Evolutionary conservation across 257 asterid genomes (phyloP), one percentile per base, ranked within the genome.

Genomic region (Gentiana dahurica): DNA sequence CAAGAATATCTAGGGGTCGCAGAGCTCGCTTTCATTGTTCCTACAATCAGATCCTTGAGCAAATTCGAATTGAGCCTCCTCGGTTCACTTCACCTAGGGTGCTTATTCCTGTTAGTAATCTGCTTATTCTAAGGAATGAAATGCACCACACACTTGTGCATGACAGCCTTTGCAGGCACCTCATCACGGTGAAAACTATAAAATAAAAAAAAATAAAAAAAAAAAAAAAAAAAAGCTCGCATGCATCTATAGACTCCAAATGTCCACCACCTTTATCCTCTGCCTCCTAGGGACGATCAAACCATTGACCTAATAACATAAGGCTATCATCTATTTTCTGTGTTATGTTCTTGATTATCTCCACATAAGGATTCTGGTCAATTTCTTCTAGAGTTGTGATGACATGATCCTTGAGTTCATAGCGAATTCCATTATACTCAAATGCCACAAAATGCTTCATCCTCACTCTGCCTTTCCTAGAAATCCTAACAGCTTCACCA

Each of bases 261-360:
- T 73, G 77, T 64, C 90, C 94, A 24, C 93, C 96, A 6, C 72
- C 73, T 61, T 41, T 72, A 68, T 72, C 81, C 60, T 73, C 75
- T 13, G 94, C 95, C 64, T 91, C 98, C 77, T 85, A 94, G 0
- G 94, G 97, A 50, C 97, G 92, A 65, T 91, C 85, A 75, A 91
- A 85, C 95, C 95, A 83, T 69, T 87, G 97, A 49, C 86, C 90
- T 32, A 74, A n/a, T n/a, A n/a, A n/a, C n/a, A n/a, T n/a, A n/a
- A 83, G 34, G 56, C 70, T 72, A 50, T 81, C 86, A 5, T 65
- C 71, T 36, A 45, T 47, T 39, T 63, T 70, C 68, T 72, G 79
- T 58, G 78, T 11, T 57, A 91, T 78, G 68, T 87, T 94, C 95
- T 91, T 87, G 51, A 91, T 87, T 67, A 91, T 87, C 70, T 94